Conservation (phyloP, 1,139 yeast genomes). For the Blastobotrys aristatus region DNA sequence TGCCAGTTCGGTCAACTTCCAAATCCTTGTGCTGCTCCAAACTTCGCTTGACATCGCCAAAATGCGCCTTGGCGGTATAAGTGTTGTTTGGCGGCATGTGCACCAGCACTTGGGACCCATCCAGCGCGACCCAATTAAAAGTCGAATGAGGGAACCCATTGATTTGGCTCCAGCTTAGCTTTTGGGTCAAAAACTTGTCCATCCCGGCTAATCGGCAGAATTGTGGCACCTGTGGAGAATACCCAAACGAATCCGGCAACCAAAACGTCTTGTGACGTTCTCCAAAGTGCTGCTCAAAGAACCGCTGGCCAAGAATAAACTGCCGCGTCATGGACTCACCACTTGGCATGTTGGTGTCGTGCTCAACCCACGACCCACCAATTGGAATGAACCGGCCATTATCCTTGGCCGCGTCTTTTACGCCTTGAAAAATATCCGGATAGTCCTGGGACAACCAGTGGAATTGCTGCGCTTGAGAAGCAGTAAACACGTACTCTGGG, state of each 20-base stretch:
- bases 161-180: constrained; percentile 92
- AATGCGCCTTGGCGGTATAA: constrained; percentile 86
- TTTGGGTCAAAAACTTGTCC: constrained; percentile 83
- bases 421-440: constrained; percentile 64
- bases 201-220: constrained; percentile 81
- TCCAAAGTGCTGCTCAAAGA: constrained; percentile 75
- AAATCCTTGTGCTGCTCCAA: constrained; percentile 76
- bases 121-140: constrained; percentile 92
- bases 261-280: constrained; percentile 69
- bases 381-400: constrained; percentile 75
- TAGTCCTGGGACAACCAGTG: constrained; percentile 85
- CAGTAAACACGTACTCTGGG: constrained; percentile 91
- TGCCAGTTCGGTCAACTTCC: constrained; percentile 66
- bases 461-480: constrained; percentile 94
- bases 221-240: constrained; percentile 92
- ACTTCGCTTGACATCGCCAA: constrained; percentile 85
- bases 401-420: constrained; percentile 60
- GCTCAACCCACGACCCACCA: constrained; percentile 98
- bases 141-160: constrained; percentile 84
- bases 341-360: constrained; percentile 88
- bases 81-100: constrained; percentile 99
- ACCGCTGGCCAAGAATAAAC: constrained; percentile 84
- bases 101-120: constrained; percentile 85
- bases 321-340: constrained; percentile 91
- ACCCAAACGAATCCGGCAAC: constrained; percentile 98